These are phyloP conservation scores for Starmerella bombi DNA, from an alignment of 805 yeast species.

Conservation along the genomic window DNA sequence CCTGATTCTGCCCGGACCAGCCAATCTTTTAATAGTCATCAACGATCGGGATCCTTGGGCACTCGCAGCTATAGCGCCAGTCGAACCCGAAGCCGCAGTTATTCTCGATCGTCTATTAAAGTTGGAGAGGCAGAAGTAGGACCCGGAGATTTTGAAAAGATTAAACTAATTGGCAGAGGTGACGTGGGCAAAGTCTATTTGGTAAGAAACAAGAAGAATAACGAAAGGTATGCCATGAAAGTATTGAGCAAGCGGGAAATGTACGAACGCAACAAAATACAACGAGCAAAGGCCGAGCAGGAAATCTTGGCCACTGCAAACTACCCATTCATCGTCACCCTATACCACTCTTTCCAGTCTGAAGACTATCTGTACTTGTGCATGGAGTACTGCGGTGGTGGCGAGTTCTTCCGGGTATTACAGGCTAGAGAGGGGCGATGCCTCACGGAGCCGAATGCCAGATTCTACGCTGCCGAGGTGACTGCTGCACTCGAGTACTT, in stretches of 20 bases:
- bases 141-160: conserved; percentile 77
- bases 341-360: conserved; percentile 92
- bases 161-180: conserved; percentile 86
- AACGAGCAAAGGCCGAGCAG: conserved; percentile 90
- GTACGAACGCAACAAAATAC: conserved; percentile 88
- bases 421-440: conserved; percentile 83
- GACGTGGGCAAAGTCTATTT: conserved; percentile 95
- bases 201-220: conserved; percentile 67
- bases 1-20: background rate
- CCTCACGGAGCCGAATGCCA: conserved; percentile 75
- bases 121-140: conserved; percentile 67
- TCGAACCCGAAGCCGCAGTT: conserved; percentile 36
- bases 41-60: conserved; percentile 1
- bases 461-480: conserved; percentile 92
- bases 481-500: conserved; percentile 92
- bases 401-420: conserved; percentile 91
- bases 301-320: conserved; percentile 89
- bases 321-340: conserved; percentile 93
- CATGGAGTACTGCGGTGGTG: conserved; percentile 99
- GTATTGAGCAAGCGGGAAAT: conserved; percentile 80
- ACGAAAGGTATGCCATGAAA: conserved; percentile 81
- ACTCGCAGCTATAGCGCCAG: background rate
- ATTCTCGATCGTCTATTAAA: conserved; percentile 62
- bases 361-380: conserved; percentile 83
- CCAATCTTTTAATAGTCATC: background rate